phyloP scores from a whole-genome alignment of 2,329 filamentous ascomycete genomes.

The Fusarium beomiforme region DNA sequence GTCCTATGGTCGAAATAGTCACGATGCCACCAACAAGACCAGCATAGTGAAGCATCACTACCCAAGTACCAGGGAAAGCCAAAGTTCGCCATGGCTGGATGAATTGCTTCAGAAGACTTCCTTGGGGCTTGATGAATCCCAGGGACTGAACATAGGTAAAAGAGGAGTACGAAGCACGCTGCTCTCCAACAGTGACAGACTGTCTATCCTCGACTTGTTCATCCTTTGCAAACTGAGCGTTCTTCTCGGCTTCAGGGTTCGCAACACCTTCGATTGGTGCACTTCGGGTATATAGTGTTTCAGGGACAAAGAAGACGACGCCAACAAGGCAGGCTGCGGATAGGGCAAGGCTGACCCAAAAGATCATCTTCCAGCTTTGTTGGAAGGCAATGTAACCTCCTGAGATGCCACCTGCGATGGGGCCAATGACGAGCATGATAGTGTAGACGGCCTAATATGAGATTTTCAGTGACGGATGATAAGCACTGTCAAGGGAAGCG shows the following conservation, averaged over 20 bases:
- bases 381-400: constrained; percentile 50
- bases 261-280: neutral
- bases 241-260: neutral
- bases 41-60: constrained; percentile 52
- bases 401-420: constrained; percentile 47
- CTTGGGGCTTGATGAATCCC: constrained; percentile 14
- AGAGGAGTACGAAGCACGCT: neutral
- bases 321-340: constrained; percentile 40
- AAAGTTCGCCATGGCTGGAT: constrained; percentile 28
- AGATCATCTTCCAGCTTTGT: constrained; percentile 48
- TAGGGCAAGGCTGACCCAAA: constrained; percentile 46
- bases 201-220: constrained; percentile 20
- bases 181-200: neutral
- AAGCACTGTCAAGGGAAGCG: too few species aligned
- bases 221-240: neutral
- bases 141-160: constrained; percentile 17
- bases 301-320: constrained; percentile 47
- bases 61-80: constrained; percentile 47
- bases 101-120: constrained; percentile 1
- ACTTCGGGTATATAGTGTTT: constrained; percentile 46
- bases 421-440: constrained; percentile 44
- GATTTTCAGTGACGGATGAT: neutral
- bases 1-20: constrained; percentile 49
- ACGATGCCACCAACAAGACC: constrained; percentile 50
- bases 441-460: constrained; percentile 46